Evolutionary conservation across 2,329 filamentous ascomycete genomes (phyloP).

Genomic region (Arthrobotrys conoides): DNA sequence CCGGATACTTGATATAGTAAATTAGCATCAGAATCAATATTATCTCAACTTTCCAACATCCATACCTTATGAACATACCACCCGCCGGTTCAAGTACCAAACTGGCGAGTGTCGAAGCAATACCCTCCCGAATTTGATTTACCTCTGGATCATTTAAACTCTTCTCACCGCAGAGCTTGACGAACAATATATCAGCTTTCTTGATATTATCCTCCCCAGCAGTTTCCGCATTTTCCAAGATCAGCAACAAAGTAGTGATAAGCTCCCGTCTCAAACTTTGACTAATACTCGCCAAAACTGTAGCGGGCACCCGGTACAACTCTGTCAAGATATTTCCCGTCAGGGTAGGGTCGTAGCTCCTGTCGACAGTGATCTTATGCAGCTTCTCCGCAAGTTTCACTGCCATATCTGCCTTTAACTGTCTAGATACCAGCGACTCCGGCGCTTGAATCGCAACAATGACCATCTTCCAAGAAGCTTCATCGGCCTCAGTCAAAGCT

Average conservation of each 20-base stretch:
- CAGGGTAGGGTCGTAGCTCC: conserved; percentile 35
- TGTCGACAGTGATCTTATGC: conserved; percentile 38
- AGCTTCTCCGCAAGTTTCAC: conserved; percentile 47
- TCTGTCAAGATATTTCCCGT: conserved; percentile 56
- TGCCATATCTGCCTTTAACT: conserved; percentile 53
- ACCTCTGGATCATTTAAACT: conserved; percentile 51
- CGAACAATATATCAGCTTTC: conserved; percentile 54
- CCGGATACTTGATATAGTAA: conserved; percentile 38
- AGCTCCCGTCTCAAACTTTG: conserved; percentile 42
- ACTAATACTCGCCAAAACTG: conserved; percentile 51
- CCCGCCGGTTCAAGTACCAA: conserved; percentile 28
- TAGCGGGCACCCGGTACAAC: conserved; percentile 38
- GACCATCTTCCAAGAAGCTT: conserved; percentile 58
- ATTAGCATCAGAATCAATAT: background rate
- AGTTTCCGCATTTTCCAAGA: conserved; percentile 47
- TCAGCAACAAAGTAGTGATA: conserved; percentile 39
- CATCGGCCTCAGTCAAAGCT: conserved; percentile 45
- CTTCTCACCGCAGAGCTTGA: conserved; percentile 57
- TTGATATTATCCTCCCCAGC: conserved; percentile 50
- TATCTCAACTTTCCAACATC: background rate
- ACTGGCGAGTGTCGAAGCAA: conserved; percentile 34
- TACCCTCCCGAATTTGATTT: conserved; percentile 53
- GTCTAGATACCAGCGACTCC: conserved; percentile 47
- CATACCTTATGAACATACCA: conserved; percentile 46
- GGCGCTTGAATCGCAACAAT: conserved; percentile 56